Evolutionary conservation across 2,329 filamentous ascomycete species (phyloP).

Genomic region (Pseudohalonectria lignicola): DNA sequence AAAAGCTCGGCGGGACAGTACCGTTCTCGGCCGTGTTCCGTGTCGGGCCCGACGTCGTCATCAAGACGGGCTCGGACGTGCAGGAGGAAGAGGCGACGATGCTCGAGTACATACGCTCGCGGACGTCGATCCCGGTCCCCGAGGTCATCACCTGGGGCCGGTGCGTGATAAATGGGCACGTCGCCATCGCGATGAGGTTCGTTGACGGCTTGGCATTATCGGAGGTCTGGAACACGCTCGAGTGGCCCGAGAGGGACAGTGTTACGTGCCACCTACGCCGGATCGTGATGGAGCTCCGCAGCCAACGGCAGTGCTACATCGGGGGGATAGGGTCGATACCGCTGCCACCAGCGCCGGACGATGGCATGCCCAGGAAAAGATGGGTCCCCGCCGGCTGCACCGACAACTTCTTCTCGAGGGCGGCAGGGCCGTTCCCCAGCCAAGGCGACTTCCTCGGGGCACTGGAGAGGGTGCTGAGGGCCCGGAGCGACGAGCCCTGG

Average conservation of each 20-base stretch:
- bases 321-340: neutral
- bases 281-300: conserved; percentile 1
- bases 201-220: neutral
- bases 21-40: neutral
- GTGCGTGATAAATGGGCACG: neutral
- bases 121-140: conserved; percentile 5
- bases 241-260: neutral
- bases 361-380: too few relatives aligned
- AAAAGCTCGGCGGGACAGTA: too few relatives aligned
- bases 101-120: conserved; percentile 2
- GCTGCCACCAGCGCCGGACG: neutral
- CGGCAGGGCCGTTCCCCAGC: neutral
- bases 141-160: conserved; percentile 3
- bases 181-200: conserved; percentile 5
- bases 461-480: conserved; percentile 1
- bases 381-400: neutral
- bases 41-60: neutral
- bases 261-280: neutral
- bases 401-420: conserved; percentile 2
- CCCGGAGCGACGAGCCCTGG: neutral
- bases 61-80: conserved; percentile 1
- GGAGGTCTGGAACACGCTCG: neutral
- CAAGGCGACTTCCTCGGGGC: neutral
- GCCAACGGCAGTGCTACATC: neutral
- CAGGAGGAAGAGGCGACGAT: conserved; percentile 2